phyloP scores from a whole-genome alignment of 106 monocot species.

The Dactylorhiza incarnata region DNA sequence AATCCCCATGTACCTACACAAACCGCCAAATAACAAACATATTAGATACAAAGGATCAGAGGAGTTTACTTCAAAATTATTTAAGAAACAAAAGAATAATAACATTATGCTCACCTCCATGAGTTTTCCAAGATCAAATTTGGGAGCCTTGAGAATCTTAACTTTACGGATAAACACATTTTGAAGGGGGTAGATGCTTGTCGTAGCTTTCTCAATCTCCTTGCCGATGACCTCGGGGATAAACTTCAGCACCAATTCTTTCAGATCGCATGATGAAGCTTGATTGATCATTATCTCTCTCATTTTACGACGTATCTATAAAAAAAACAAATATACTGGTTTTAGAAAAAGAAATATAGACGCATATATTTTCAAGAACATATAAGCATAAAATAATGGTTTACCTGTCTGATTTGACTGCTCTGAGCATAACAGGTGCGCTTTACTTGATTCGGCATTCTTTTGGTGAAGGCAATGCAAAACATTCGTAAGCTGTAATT shows the following conservation, averaged over 20 bases:
- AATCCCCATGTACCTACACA: slow-evolving; percentile 51
- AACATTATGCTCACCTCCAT: slow-evolving; percentile 50
- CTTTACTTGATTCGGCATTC: slow-evolving; percentile 80
- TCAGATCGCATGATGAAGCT: slow-evolving; percentile 61
- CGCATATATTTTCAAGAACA: background rate
- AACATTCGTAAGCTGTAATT: slow-evolving; percentile 71
- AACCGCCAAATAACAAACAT: too few relatives aligned
- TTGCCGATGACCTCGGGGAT: slow-evolving; percentile 81
- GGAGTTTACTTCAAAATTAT: too few relatives aligned
- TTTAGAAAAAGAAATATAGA: background rate
- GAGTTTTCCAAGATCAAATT: slow-evolving; percentile 78
- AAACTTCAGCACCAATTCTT: slow-evolving; percentile 66
- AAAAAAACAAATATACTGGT: background rate
- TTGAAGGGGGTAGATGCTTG: slow-evolving; percentile 72
- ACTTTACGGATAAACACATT: slow-evolving; percentile 82
- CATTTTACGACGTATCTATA: slow-evolving; percentile 77
- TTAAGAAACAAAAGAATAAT: too few relatives aligned
- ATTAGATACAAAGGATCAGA: too few relatives aligned
- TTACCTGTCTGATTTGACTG: slow-evolving; percentile 80
- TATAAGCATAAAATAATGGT: background rate
- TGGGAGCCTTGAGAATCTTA: slow-evolving; percentile 81
- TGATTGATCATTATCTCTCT: slow-evolving; percentile 75
- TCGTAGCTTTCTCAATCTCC: slow-evolving; percentile 81
- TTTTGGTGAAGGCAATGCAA: slow-evolving; percentile 84
- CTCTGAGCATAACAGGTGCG: slow-evolving; percentile 83